Evolutionary conservation across 2,329 filamentous ascomycete species (phyloP), one percentile per base, ranked within the genome.

Genomic region (Teratosphaeria pseudoeucalypti): DNA sequence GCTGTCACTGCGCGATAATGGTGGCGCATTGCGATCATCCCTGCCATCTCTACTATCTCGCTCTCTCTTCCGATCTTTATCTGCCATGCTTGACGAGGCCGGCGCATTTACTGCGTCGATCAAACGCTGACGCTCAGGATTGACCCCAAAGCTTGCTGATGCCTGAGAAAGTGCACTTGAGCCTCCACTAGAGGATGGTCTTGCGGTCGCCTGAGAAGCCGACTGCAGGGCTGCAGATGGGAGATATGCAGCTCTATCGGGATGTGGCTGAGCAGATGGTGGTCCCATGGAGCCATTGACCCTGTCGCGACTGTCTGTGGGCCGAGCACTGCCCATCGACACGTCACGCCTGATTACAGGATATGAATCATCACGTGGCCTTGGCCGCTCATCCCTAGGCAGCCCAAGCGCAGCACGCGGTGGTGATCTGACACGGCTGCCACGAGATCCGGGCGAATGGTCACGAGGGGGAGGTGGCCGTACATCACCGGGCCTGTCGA

Each of bases 401-500:
- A 63, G 64, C 37, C 59, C 62, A 26, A 63, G 61, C 19, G 34
- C 12, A 29, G 60, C 54, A 49, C 43, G 57, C 66, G 65, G 58
- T 19, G 76, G 75, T 3, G 75, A 75, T 60, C 75, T 70, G 29
- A 65, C 66, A 55, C 75, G 71, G 34, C 67, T 64, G 54, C 72
- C 72, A 52, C 71, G 71, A 34, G 19, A 2, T 19, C 73, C 68
- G 34, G 75, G 76, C 23, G 77, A 78, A 34, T 69, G 68, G 16
- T 77, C 75, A 57, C 76, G 73, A 32, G 74, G 70, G 23, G 53
- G 53, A 19, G 43, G 19, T n/a, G 62, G 63, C 16, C 67, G 64
- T 19, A 67, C 61, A 47, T 80, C 77, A 29, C 62, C 66, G 1
- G 74, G 72, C 39, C 77, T 71, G 19, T 80, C 77, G 19, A 76